Conservation (phyloP, 495 filamentous ascomycete genomes). For the Penicillium riverlandense region DNA sequence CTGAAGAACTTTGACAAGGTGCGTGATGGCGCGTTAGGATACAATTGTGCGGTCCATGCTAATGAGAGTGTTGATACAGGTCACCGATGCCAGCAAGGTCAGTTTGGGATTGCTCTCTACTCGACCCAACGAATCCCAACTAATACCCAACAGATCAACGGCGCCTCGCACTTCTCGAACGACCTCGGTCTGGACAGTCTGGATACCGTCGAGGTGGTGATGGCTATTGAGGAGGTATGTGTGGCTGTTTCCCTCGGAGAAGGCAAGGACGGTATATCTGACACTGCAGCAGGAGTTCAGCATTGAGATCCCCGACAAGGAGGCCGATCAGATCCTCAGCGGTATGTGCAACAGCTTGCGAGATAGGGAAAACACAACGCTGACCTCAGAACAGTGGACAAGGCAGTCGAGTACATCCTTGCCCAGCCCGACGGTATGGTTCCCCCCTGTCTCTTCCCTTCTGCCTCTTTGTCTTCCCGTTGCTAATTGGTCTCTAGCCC, state of each 20-base stretch:
- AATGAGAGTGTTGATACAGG: conserved; percentile 32
- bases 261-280: conserved; percentile 5
- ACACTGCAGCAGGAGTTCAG: conserved; percentile 78
- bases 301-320: conserved; percentile 99
- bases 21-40: conserved; percentile 21
- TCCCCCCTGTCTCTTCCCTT: neutral
- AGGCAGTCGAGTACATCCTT: conserved; percentile 93
- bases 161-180: conserved; percentile 82
- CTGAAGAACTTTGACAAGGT: conserved; percentile 98
- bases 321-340: conserved; percentile 93
- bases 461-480: neutral
- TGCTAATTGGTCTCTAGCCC: conserved; percentile 14
- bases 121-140: too few relatives aligned
- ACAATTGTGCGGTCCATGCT: too few relatives aligned
- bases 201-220: conserved; percentile 98
- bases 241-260: conserved; percentile 11
- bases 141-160: conserved; percentile 55
- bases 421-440: conserved; percentile 77
- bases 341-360: conserved; percentile 52
- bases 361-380: too few relatives aligned
- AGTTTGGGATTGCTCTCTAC: conserved; percentile 14
- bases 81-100: conserved; percentile 72
- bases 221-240: conserved; percentile 98
- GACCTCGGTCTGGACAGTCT: conserved; percentile 94
- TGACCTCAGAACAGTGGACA: conserved; percentile 57